Conservation (phyloP, 768 basidiomycete species). For the Cystofilobasidium macerans region DNA sequence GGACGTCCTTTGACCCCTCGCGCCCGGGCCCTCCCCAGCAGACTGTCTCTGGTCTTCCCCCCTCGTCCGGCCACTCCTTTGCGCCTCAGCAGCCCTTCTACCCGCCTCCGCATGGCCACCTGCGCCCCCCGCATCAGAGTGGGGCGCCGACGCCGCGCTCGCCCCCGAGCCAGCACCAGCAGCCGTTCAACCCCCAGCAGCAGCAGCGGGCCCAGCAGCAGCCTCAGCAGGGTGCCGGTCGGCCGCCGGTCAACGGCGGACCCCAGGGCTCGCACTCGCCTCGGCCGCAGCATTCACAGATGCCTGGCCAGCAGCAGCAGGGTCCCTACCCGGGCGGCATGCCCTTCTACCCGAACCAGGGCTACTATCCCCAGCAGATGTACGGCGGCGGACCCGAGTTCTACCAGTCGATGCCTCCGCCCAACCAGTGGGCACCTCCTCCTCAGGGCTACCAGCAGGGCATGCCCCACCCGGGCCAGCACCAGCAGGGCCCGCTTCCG, state of each 20-base stretch:
- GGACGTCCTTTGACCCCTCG: constrained; percentile 14
- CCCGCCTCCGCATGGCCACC: constrained; percentile 26
- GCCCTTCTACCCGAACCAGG: constrained; percentile 28
- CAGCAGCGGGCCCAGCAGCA: not conserved
- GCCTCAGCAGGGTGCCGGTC: not conserved
- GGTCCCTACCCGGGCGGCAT: constrained; percentile 30
- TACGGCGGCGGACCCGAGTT: constrained; percentile 12
- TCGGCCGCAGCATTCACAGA: constrained; percentile 26
- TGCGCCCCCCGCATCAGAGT: constrained; percentile 25
- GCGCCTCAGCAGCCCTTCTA: constrained; percentile 11
- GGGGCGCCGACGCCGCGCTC: constrained; percentile 28
- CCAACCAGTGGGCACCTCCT: not conserved
- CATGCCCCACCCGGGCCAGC: constrained; percentile 17
- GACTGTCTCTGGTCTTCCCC: constrained; percentile 6
- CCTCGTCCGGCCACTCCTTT: constrained; percentile 1
- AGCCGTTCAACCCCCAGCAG: constrained; percentile 28
- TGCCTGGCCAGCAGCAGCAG: constrained; percentile 25
- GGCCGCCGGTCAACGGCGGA: constrained; percentile 15
- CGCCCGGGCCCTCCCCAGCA: constrained; percentile 5
- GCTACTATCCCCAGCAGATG: constrained; percentile 11
- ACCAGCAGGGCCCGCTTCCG: constrained; percentile 16
- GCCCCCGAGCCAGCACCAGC: constrained; percentile 28
- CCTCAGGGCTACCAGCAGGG: constrained; percentile 10
- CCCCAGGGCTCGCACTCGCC: constrained; percentile 31
- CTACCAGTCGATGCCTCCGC: constrained; percentile 11